Conservation (phyloP, 805 yeast species). For the Saccharomycopsis selenospora region DNA sequence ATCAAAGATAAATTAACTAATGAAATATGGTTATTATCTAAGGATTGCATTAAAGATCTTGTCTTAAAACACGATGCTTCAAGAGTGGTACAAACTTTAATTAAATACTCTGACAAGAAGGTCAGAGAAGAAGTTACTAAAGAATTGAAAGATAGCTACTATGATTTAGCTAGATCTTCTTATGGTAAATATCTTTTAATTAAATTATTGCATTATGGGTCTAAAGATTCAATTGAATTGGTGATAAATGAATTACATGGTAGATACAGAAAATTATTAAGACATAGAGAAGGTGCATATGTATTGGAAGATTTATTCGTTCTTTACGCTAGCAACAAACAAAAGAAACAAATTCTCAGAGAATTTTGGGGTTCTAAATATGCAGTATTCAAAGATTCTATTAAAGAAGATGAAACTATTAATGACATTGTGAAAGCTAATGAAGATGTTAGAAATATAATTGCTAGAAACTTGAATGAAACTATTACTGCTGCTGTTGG, state of each 20-base stretch:
- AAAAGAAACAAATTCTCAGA: slow-evolving; percentile 82
- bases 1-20: slow-evolving; percentile 70
- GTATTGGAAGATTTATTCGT: slow-evolving; percentile 91
- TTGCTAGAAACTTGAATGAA: slow-evolving; percentile 67
- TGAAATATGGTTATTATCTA: slow-evolving; percentile 78
- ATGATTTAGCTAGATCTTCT: slow-evolving; percentile 80
- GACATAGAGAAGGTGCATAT: slow-evolving; percentile 97
- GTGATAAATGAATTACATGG: slow-evolving; percentile 87
- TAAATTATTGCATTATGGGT: slow-evolving; percentile 86
- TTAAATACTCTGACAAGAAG: slow-evolving; percentile 75
- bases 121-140: slow-evolving; percentile 64
- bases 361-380: slow-evolving; percentile 97
- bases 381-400: slow-evolving; percentile 79
- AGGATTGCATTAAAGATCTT: slow-evolving; percentile 71
- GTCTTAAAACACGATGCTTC: slow-evolving; percentile 96
- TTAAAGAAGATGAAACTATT: slow-evolving; percentile 52
- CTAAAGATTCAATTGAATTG: slow-evolving; percentile 66
- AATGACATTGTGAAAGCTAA: slow-evolving; percentile 58
- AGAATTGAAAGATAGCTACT: slow-evolving; percentile 51
- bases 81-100: slow-evolving; percentile 88
- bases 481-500: slow-evolving; percentile 87
- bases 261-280: slow-evolving; percentile 80
- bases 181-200: slow-evolving; percentile 90
- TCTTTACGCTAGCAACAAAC: slow-evolving; percentile 76
- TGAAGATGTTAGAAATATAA: slow-evolving; percentile 70